phyloP scores from a whole-genome alignment of 1,284 basidiomycete genomes.

The Puccinia triticina region DNA sequence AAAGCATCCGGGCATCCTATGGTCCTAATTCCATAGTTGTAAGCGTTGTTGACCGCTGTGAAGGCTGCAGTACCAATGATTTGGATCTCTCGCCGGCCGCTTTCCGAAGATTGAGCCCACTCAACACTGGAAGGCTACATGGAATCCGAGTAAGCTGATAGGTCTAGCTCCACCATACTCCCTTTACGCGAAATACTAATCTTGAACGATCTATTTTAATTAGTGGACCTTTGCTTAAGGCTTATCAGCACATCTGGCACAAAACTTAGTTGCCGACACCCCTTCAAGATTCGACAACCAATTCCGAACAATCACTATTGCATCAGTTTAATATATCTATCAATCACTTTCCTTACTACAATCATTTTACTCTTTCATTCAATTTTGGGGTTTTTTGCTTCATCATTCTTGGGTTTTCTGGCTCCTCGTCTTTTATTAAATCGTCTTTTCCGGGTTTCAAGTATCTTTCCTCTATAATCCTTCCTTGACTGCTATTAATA shows the following conservation, averaged over 20 bases:
- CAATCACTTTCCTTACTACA: background rate
- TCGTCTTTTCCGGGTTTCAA: background rate
- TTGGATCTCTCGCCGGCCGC: slow-evolving; percentile 65
- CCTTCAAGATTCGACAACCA: background rate
- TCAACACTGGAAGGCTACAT: slow-evolving; percentile 65
- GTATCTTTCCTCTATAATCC: background rate
- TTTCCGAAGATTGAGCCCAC: slow-evolving; percentile 63
- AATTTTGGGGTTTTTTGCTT: background rate
- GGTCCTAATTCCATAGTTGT: slow-evolving; percentile 65
- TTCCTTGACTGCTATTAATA: too few relatives aligned
- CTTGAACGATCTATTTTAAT: background rate
- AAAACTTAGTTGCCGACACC: background rate
- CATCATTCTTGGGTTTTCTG: slow-evolving; percentile 17
- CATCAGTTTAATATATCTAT: background rate
- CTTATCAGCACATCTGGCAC: background rate
- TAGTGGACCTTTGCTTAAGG: slow-evolving; percentile 11
- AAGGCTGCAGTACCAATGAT: slow-evolving; percentile 65
- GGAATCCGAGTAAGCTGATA: slow-evolving; percentile 58
- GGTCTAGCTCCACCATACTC: background rate
- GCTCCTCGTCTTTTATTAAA: background rate
- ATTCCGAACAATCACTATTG: background rate
- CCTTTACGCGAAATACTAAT: background rate
- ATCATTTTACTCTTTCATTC: slow-evolving; percentile 6
- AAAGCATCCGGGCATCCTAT: slow-evolving; percentile 41
- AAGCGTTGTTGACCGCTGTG: slow-evolving; percentile 69